These are phyloP conservation scores for Trichoderma afroharzianum DNA, from an alignment of 2,329 filamentous ascomycete genomes.

Conservation along the genomic window DNA sequence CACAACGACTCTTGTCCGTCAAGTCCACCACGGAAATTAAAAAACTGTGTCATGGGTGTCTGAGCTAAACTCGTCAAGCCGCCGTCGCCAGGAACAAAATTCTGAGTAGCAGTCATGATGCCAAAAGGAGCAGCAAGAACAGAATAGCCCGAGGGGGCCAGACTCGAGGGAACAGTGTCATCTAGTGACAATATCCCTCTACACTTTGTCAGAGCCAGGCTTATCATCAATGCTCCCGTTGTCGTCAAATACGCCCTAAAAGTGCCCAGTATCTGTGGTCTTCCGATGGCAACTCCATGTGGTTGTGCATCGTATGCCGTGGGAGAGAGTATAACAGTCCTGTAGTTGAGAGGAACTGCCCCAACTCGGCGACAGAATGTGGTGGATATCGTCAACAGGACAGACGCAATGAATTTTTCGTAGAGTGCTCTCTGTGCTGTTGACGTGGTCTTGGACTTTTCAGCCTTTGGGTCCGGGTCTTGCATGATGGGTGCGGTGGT, in stretches of 20 bases:
- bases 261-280: conserved; percentile 42
- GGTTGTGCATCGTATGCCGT: conserved; percentile 18
- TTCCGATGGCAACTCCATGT: conserved; percentile 21
- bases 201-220: conserved; percentile 45
- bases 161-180: conserved; percentile 39
- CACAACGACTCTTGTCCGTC: conserved; percentile 43
- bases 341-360: conserved; percentile 51
- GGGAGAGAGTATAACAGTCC: conserved; percentile 47
- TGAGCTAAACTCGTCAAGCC: conserved; percentile 40
- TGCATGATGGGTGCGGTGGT: conserved; percentile 8
- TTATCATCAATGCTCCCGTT: conserved; percentile 50
- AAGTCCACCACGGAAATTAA: conserved; percentile 39
- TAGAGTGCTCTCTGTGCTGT: conserved; percentile 43
- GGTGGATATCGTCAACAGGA: conserved; percentile 48
- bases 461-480: conserved; percentile 27
- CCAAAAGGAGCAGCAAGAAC: conserved; percentile 56
- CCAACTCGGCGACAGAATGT: conserved; percentile 47
- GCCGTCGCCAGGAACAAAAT: conserved; percentile 19
- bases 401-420: conserved; percentile 52
- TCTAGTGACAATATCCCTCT: conserved; percentile 46
- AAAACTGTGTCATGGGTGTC: conserved; percentile 51
- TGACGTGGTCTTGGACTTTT: conserved; percentile 24
- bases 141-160: conserved; percentile 40
- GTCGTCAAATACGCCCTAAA: conserved; percentile 55
- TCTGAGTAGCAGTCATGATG: conserved; percentile 31